A percentile compares a stretch with the other conserved stretches of the same genome.
Conservation (phyloP, 805 yeast genomes). For the Wickerhamomyces xylosicus region DNA sequence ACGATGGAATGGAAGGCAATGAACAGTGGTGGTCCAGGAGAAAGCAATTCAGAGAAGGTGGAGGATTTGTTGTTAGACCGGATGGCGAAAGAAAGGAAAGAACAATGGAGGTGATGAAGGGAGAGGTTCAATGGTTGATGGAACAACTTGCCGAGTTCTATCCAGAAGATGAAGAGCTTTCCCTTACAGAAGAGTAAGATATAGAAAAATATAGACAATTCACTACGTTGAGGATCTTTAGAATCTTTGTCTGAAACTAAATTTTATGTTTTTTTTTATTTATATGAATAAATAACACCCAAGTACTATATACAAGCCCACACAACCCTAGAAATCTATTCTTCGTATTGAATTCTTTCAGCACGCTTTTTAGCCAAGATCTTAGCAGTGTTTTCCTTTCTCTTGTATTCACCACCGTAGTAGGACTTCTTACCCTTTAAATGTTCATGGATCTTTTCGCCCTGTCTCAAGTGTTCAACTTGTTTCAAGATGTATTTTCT, state of each 20-base stretch:
- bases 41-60: constrained; percentile 14
- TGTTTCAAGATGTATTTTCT: constrained; percentile 70
- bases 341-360: constrained; percentile 20
- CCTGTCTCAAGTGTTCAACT: constrained; percentile 54
- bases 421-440: constrained; percentile 60
- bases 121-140: constrained; percentile 55
- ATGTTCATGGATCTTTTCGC: constrained; percentile 44
- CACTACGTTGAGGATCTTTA: no score
- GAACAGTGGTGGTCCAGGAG: constrained; percentile 22
- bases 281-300: neutral
- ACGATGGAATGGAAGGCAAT: constrained; percentile 15
- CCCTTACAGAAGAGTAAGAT: no score
- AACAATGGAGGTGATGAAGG: constrained; percentile 51
- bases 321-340: no score
- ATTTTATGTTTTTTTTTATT: neutral
- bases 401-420: constrained; percentile 82
- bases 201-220: no score
- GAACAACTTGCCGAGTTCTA: constrained; percentile 24
- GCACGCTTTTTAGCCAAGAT: constrained; percentile 32
- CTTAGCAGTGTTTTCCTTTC: constrained; percentile 55
- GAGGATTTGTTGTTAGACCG: constrained; percentile 22
- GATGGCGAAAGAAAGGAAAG: constrained; percentile 52
- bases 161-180: neutral
- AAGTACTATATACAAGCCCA: constrained; percentile 2
- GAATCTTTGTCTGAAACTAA: no score